Evolutionary conservation across 257 asterid genomes (phyloP), one percentile per base, ranked within the genome.

Genomic region (Jacaranda copaia): DNA sequence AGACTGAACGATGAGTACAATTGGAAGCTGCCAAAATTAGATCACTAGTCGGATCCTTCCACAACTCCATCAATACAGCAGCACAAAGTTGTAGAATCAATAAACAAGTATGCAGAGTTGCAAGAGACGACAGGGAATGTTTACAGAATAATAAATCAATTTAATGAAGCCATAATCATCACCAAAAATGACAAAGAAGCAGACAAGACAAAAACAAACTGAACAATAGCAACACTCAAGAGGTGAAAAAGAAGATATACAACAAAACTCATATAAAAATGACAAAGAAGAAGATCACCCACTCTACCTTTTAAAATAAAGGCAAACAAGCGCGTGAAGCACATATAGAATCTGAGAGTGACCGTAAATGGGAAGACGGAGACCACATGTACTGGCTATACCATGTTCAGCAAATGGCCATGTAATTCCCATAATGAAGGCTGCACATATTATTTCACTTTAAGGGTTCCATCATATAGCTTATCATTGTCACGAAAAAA

Each of bases 321-420:
- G 36, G 19, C 10, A 45, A 25, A 56, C 75, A 56, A 14, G 10
- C 6, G 6, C n/a, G n/a, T n/a, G n/a, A n/a, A n/a, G n/a, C n/a
- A n/a, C n/a, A n/a, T n/a, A n/a, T n/a, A 13, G 58, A 46, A 60
- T 11, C 1, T 5, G 15, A 5, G 4, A 73, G 35, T 20, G 13
- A 42, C 52, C 19, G 32, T 65, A 74, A 76, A 58, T 32, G 90
- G 79, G 80, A 13, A 85, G 39, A 42, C n/a, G n/a, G n/a, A n/a
- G n/a, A n/a, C 84, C 88, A 55, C 96, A 90, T 75, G 83, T 86
- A 58, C 19, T 88, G 13, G 88, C 81, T 1, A 36, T 88, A 5
- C 89, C 96, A 32, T 86, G 71, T 74, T 91, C 95, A 49, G 92
- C 89, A 67, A 92, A 88, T 74, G 92, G 92, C 25, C 94, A 85